Evolutionary conservation across 352 stramenopile genomes (phyloP).

Genomic region (Phytopythium sindhum): DNA sequence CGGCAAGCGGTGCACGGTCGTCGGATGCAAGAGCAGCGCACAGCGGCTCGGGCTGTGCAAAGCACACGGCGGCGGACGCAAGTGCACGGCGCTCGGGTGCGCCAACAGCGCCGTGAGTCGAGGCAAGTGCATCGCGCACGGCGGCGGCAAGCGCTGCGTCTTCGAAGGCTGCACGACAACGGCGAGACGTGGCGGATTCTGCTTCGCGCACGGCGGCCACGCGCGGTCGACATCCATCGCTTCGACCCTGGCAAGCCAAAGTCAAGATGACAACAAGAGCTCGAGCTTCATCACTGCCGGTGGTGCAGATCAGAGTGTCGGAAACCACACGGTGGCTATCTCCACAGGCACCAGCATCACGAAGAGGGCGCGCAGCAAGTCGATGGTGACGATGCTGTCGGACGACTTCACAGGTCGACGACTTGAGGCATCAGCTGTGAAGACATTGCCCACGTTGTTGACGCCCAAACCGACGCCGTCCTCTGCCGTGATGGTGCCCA

Average conservation of each 20-base stretch:
- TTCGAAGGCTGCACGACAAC: slow-evolving; percentile 73
- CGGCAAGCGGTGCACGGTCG: slow-evolving; percentile 75
- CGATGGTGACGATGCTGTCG: background rate
- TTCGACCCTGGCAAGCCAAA: background rate
- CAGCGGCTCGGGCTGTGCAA: slow-evolving; percentile 84
- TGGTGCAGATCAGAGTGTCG: background rate
- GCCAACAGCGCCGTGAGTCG: slow-evolving; percentile 79
- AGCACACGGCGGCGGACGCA: slow-evolving; percentile 76
- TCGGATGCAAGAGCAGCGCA: slow-evolving; percentile 66
- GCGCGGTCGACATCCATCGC: background rate
- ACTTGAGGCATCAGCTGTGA: no score
- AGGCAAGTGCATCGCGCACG: slow-evolving; percentile 81
- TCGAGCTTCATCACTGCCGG: background rate
- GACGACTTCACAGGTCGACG: background rate
- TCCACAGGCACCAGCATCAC: background rate
- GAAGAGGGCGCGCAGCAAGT: background rate
- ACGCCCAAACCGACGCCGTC: background rate
- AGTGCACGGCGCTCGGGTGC: slow-evolving; percentile 63
- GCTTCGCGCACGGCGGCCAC: slow-evolving; percentile 76
- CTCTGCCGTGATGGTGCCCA: background rate
- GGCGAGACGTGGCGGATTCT: slow-evolving; percentile 74
- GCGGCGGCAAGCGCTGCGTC: slow-evolving; percentile 77
- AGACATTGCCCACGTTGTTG: background rate
- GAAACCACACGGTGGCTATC: background rate
- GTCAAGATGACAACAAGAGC: background rate